Base-by-base conservation (phyloP, 2,329 filamentous ascomycete species). In the Cordyceps cateniannulata region DNA sequence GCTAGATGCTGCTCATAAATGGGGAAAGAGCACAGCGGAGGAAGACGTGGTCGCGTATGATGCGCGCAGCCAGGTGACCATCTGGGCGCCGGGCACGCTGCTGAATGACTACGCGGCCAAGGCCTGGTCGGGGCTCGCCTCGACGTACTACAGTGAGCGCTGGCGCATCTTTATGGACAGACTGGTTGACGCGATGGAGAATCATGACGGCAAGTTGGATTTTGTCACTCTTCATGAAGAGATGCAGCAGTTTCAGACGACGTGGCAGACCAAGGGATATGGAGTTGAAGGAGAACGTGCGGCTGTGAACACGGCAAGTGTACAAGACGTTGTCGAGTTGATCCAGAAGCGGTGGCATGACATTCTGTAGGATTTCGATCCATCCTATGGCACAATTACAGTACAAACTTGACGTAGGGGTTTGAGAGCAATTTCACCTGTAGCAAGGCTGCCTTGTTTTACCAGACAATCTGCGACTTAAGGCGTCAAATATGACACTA, bases 51-150 rank as follows among this genome's bases (percentile, higher is more conserved):
- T 62, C 1, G 65, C 72, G 22, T 79, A 77, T 66, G 73, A 80
- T 50, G 79, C 79, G 7, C 71, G 76, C 14, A 81, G 81, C 53
- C 79, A 81, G 62, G 70, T 82, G 61, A 81, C 80, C 6, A 70
- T 79, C 12, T 82, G 79, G 79, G 79, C 78, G 0, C 78, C 78
- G 0, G 66, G 65, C 1, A 77, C 77, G 16, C 69, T 81, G 65
- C 78, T 82, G 45, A 73, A 67, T 40, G 80, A 82, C 66, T 82
- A 82, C 62, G 78, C 79, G 3, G 76, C 73, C 5, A 81, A 80
- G 68, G 69, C 70, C 24, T 82, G 79, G 79, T 72, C 70, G 9
- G 79, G 79, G 1, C 68, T 83, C 0, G 73, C 81, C 4, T 69
- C 68, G 1, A 68, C 68, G 1, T 83, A 81, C 66, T 81, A 82